These are phyloP conservation scores for Aspergillus floridensis DNA, from an alignment of 2,329 filamentous ascomycete species.

Conservation along the genomic window DNA sequence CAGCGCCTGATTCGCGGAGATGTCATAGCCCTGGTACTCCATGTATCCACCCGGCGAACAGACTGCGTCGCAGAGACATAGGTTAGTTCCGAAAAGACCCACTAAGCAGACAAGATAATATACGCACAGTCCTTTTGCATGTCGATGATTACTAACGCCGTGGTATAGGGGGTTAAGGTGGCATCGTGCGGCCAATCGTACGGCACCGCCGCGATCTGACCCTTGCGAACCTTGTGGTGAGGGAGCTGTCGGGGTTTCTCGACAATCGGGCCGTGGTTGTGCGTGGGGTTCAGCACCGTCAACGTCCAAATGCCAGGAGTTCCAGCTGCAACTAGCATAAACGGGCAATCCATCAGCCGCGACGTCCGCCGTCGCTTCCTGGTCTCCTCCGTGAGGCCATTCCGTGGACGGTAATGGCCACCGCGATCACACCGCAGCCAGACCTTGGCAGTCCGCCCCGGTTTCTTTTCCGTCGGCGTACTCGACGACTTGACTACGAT, in stretches of 20 bases:
- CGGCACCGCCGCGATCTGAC: conserved; percentile 40
- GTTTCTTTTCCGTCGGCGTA: conserved; percentile 46
- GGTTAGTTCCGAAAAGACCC: conserved; percentile 10
- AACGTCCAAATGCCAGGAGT: conserved; percentile 46
- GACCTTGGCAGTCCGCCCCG: conserved; percentile 44
- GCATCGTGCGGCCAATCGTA: conserved; percentile 50
- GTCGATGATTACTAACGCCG: conserved; percentile 48
- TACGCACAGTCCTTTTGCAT: conserved; percentile 50
- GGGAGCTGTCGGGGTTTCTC: conserved; percentile 42
- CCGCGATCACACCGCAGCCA: conserved; percentile 47
- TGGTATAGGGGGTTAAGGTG: conserved; percentile 45
- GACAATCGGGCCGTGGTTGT: conserved; percentile 44
- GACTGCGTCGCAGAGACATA: conserved; percentile 27
- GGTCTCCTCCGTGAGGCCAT: conserved; percentile 46
- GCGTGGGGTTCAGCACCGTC: conserved; percentile 42
- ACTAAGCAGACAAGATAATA: neutral
- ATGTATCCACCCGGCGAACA: conserved; percentile 46
- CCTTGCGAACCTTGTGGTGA: conserved; percentile 46
- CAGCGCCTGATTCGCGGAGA: conserved; percentile 38
- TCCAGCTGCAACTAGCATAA: conserved; percentile 45
- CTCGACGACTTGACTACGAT: conserved; percentile 48
- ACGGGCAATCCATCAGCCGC: conserved; percentile 46
- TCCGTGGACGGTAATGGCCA: conserved; percentile 45
- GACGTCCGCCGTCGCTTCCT: conserved; percentile 45
- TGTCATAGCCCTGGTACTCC: conserved; percentile 46